These are phyloP conservation scores for Collybiopsis luxurians DNA, from an alignment of 768 basidiomycete species.

Conservation along the genomic window DNA sequence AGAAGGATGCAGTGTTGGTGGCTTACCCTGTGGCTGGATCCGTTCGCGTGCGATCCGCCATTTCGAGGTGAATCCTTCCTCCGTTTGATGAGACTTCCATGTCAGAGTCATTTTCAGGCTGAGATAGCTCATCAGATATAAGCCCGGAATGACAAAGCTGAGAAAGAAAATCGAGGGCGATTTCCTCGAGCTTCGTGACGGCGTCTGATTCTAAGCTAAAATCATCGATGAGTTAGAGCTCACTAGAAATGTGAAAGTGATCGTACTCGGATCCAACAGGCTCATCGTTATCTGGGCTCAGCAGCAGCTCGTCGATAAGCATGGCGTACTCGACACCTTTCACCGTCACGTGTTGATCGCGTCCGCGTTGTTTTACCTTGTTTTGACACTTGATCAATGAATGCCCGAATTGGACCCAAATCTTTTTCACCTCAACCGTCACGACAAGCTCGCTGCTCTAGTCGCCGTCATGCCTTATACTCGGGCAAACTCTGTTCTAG, in stretches of 20 bases:
- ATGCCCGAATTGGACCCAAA: constrained; percentile 8
- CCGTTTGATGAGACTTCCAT: neutral
- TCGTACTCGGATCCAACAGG: neutral
- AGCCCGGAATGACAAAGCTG: neutral
- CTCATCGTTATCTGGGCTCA: neutral
- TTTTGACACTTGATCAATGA: constrained; percentile 16
- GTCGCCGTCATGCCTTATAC: constrained; percentile 35
- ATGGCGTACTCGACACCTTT: constrained; percentile 17
- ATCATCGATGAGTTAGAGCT: too few species aligned
- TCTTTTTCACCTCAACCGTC: constrained; percentile 11
- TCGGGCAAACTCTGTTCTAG: constrained; percentile 45
- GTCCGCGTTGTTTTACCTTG: constrained; percentile 35
- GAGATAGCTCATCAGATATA: too few species aligned
- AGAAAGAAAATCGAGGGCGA: constrained; percentile 5
- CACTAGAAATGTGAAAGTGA: neutral
- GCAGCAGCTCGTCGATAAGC: neutral
- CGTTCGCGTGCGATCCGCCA: constrained; percentile 4
- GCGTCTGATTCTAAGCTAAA: neutral
- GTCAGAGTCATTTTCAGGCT: neutral
- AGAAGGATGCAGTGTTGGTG: neutral
- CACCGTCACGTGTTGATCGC: constrained; percentile 37
- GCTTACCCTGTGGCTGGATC: constrained; percentile 2
- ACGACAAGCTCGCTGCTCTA: constrained; percentile 9
- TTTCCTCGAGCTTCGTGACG: neutral
- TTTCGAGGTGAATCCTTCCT: neutral